Conservation (phyloP, 257 asterid genomes). For the Fraxinus anomala region DNA sequence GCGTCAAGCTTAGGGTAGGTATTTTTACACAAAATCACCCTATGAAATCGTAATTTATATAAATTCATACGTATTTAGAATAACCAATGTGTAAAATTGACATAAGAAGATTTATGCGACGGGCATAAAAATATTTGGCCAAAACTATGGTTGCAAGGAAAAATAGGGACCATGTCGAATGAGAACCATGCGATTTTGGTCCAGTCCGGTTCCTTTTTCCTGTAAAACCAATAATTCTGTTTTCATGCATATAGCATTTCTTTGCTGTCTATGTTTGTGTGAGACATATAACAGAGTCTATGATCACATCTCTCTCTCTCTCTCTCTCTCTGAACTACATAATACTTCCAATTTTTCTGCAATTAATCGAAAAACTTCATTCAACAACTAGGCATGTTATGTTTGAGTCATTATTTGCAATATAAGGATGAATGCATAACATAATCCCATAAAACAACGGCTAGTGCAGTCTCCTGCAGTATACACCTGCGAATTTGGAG, state of each 20-base stretch:
- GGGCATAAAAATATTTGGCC: too few species aligned
- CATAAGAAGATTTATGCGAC: too few species aligned
- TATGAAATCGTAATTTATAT: too few species aligned
- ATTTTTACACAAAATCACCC: too few species aligned
- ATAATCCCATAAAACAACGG: background rate
- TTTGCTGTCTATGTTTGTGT: background rate
- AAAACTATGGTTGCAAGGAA: too few species aligned
- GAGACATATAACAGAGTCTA: background rate
- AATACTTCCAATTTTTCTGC: background rate
- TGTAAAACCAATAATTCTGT: too few species aligned
- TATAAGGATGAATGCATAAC: background rate
- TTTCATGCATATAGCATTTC: background rate
- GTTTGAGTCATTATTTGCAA: background rate
- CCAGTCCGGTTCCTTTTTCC: too few species aligned
- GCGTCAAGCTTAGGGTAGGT: too few species aligned
- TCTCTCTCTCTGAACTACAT: background rate
- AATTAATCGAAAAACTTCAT: constrained; percentile 2
- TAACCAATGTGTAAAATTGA: too few species aligned
- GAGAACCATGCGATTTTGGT: too few species aligned
- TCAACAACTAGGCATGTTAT: constrained; percentile 11
- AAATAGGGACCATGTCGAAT: too few species aligned
- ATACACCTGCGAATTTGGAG: constrained; percentile 6
- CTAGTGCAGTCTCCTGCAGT: constrained; percentile 6
- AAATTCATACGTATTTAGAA: too few species aligned
- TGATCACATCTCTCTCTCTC: background rate